Conservation (phyloP, 306 rosid species). For the Vigna radiata region DNA sequence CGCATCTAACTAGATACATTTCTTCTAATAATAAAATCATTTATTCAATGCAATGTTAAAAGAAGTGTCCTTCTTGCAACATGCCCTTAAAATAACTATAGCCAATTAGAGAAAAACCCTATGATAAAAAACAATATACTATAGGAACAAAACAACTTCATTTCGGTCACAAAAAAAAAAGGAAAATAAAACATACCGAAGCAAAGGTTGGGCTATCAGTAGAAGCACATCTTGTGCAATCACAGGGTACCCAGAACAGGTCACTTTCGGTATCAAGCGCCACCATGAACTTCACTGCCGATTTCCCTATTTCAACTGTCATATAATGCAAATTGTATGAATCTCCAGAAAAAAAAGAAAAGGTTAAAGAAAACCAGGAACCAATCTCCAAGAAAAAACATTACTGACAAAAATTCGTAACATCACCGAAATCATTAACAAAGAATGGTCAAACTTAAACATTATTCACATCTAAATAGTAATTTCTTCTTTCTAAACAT, state of each 20-base stretch:
- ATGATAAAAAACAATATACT: background rate
- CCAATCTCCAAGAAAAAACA: no score
- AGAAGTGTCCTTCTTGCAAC: background rate
- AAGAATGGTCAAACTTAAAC: no score
- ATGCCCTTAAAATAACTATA: background rate
- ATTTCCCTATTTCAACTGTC: constrained; percentile 85
- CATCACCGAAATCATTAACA: no score
- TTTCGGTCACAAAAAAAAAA: background rate
- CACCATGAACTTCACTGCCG: constrained; percentile 93
- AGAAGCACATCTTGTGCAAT: constrained; percentile 79
- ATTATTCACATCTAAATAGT: no score
- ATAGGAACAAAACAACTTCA: background rate
- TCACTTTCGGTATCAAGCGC: constrained; percentile 97
- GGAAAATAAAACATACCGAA: constrained; percentile 55
- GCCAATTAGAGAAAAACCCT: background rate
- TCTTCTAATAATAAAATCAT: background rate
- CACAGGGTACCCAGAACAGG: constrained; percentile 96
- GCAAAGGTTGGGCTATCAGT: constrained; percentile 62
- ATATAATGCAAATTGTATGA: constrained; percentile 82
- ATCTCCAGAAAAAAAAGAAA: no score
- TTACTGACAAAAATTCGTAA: no score
- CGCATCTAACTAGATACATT: background rate
- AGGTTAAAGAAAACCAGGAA: no score
- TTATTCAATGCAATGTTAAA: background rate
- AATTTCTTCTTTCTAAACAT: no score